phyloP scores from a whole-genome alignment of 352 stramenopile genomes.

The Globisporangium polare region DNA sequence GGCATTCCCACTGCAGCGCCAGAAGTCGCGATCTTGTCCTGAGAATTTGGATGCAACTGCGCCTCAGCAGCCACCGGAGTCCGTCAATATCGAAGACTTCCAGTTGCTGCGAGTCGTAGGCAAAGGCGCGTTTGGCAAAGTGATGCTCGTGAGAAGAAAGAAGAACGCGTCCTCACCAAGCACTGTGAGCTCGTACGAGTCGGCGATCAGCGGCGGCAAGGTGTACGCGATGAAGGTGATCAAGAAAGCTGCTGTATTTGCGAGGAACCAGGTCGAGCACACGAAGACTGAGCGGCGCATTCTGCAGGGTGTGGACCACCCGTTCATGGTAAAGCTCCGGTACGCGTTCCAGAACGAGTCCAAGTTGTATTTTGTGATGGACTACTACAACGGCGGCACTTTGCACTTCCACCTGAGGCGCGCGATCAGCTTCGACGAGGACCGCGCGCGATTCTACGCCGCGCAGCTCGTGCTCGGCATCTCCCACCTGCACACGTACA shows the following conservation, averaged over 20 bases:
- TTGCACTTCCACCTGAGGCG: constrained; percentile 79
- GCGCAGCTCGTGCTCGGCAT: constrained; percentile 80
- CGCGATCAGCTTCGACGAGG: constrained; percentile 67
- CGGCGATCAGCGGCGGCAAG: constrained; percentile 22
- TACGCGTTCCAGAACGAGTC: constrained; percentile 83
- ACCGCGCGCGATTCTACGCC: constrained; percentile 69
- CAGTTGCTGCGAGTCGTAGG: constrained; percentile 97
- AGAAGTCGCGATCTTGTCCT: constrained; percentile 11
- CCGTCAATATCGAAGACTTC: constrained; percentile 14
- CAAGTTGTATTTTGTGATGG: constrained; percentile 90
- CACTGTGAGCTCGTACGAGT: constrained; percentile 2
- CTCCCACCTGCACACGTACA: constrained; percentile 79
- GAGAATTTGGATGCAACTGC: constrained; percentile 5
- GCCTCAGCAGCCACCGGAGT: neutral
- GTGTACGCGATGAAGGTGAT: constrained; percentile 93
- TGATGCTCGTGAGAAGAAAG: constrained; percentile 79
- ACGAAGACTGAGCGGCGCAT: constrained; percentile 90
- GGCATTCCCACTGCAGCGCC: constrained; percentile 3
- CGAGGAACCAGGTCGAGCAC: constrained; percentile 89
- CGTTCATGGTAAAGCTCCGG: constrained; percentile 83
- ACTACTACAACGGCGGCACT: constrained; percentile 86
- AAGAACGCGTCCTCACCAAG: constrained; percentile 23
- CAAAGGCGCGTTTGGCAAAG: constrained; percentile 95
- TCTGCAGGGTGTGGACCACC: constrained; percentile 80
- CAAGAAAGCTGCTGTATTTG: constrained; percentile 86